Conservation (phyloP, 345 rosid genomes). For the Pugionium cornutum region DNA sequence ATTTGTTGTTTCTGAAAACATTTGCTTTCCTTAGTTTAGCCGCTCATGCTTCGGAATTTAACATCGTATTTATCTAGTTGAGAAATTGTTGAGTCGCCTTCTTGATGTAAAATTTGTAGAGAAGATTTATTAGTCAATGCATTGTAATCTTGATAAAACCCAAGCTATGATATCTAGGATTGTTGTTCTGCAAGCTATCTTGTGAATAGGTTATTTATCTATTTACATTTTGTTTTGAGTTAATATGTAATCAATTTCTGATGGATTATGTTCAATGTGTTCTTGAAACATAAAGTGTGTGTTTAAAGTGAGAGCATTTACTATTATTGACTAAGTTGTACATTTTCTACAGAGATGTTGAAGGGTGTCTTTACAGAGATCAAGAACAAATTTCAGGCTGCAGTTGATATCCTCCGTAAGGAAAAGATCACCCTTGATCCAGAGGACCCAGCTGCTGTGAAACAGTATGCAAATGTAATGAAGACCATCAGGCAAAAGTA, state of each 20-base stretch:
- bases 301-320: slow-evolving; percentile 4
- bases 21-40: slow-evolving; percentile 12
- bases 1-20: background rate
- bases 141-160: background rate
- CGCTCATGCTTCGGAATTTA: slow-evolving; percentile 1
- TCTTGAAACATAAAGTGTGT: background rate
- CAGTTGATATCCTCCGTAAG: slow-evolving; percentile 73
- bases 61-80: background rate
- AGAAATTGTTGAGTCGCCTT: background rate
- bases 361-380: slow-evolving; percentile 85
- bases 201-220: slow-evolving; percentile 9
- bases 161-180: slow-evolving; percentile 2
- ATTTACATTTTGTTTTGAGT: background rate
- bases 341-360: slow-evolving; percentile 67
- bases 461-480: slow-evolving; percentile 87
- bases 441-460: slow-evolving; percentile 82
- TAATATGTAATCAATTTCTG: background rate
- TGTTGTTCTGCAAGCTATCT: slow-evolving; percentile 7
- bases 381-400: slow-evolving; percentile 78
- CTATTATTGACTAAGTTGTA: slow-evolving; percentile 15
- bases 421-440: slow-evolving; percentile 94
- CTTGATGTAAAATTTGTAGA: background rate
- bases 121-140: background rate
- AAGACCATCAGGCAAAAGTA: slow-evolving; percentile 89
- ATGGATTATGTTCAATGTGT: background rate